phyloP scores from a whole-genome alignment of 202 grass and related monocot genomes.

The Hordeum pubiflorum region DNA sequence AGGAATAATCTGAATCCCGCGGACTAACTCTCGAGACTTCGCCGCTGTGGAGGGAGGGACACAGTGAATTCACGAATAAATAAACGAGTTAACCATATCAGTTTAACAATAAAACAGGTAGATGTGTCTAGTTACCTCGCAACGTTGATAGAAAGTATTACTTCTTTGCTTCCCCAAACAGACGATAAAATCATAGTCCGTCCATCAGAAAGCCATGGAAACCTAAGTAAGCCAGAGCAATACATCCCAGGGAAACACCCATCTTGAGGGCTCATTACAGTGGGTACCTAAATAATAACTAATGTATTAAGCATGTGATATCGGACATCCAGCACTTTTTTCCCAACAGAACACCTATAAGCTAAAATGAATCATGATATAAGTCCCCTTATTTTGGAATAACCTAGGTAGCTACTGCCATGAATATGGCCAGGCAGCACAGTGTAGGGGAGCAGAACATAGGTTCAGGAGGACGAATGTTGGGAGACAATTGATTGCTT shows the following conservation, averaged over 20 bases:
- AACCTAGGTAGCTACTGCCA: too few species aligned
- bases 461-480: too few species aligned
- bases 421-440: too few species aligned
- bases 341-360: neutral
- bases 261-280: conserved; percentile 63
- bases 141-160: conserved; percentile 74
- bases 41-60: conserved; percentile 38
- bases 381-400: neutral
- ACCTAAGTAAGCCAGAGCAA: conserved; percentile 40
- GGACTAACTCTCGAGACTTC: conserved; percentile 60
- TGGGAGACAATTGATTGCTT: too few species aligned
- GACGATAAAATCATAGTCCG: conserved; percentile 80
- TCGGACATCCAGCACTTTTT: neutral
- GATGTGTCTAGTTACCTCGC: conserved; percentile 38
- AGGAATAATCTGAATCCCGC: conserved; percentile 68
- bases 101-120: neutral
- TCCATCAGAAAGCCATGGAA: conserved; percentile 91
- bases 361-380: neutral
- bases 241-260: conserved; percentile 87
- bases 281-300: conserved; percentile 46
- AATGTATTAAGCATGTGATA: conserved; percentile 13
- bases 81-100: conserved; percentile 10
- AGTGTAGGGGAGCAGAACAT: too few species aligned
- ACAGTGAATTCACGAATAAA: conserved; percentile 8
- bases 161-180: conserved; percentile 71